Evolutionary conservation across 2,329 filamentous ascomycete genomes (phyloP).

Genomic region (Nemania sp.): DNA sequence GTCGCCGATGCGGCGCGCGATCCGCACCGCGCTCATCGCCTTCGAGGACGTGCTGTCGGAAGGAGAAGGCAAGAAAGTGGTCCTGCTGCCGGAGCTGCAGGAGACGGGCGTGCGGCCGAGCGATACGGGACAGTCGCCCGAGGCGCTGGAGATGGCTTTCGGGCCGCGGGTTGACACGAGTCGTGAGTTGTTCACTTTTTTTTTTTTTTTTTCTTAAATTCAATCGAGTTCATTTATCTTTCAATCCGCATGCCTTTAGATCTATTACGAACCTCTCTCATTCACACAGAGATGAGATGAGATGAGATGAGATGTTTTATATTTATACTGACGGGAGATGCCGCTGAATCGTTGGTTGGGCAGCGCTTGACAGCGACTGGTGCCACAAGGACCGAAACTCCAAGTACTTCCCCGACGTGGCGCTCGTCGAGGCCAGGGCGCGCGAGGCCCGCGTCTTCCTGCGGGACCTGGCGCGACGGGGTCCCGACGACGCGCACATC

Average conservation of each 20-base stretch:
- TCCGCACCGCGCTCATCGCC: conserved; percentile 72
- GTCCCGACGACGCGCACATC: conserved; percentile 62
- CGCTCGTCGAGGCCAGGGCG: conserved; percentile 64
- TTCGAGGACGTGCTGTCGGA: conserved; percentile 61
- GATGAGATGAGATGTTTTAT: too few species aligned
- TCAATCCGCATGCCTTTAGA: too few species aligned
- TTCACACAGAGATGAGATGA: too few species aligned
- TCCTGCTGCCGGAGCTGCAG: conserved; percentile 76
- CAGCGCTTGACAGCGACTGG: conserved; percentile 66
- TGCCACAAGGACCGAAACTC: conserved; percentile 61
- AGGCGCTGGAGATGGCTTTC: conserved; percentile 52
- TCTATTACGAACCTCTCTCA: too few species aligned
- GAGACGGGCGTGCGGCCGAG: conserved; percentile 75
- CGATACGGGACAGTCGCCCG: conserved; percentile 68
- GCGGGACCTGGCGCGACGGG: conserved; percentile 46
- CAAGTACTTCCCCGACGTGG: conserved; percentile 49
- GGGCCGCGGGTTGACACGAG: conserved; percentile 59
- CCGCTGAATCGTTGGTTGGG: neutral
- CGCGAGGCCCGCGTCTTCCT: conserved; percentile 58
- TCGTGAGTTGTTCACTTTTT: conserved; percentile 3
- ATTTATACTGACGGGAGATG: neutral
- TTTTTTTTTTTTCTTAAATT: too few species aligned
- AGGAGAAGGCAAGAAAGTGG: conserved; percentile 48
- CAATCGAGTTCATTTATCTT: neutral
- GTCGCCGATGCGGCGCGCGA: conserved; percentile 77